Conservation (phyloP, 148 eudicot species). For the Persicaria tinctoria region DNA sequence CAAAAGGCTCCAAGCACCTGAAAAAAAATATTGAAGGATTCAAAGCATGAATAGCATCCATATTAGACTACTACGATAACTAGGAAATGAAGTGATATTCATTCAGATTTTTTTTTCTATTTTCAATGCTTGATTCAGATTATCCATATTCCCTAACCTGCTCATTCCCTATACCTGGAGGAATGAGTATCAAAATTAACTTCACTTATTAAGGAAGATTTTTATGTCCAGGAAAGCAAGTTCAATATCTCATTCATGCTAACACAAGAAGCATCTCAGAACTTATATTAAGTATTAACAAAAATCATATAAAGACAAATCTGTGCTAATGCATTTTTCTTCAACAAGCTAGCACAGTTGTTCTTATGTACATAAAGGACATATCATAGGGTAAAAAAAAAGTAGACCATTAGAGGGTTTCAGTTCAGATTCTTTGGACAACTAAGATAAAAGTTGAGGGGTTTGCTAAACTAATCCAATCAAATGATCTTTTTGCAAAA, state of each 20-base stretch:
- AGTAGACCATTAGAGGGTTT: too few species aligned
- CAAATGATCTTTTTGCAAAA: too few species aligned
- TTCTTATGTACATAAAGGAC: background rate
- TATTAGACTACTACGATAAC: background rate
- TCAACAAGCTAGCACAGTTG: background rate
- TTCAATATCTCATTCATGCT: background rate
- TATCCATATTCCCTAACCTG: background rate
- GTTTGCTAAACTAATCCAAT: too few species aligned
- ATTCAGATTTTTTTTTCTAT: background rate
- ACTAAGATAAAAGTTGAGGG: too few species aligned
- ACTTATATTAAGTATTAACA: background rate
- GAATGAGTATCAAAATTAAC: background rate
- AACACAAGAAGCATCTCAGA: background rate
- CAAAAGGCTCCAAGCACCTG: constrained; percentile 35
- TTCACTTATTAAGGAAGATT: background rate
- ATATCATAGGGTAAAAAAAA: too few species aligned
- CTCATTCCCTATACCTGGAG: background rate
- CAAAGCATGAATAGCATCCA: background rate
- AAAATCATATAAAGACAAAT: background rate
- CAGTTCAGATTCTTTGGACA: too few species aligned
- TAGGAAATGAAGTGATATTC: background rate
- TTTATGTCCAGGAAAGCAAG: background rate
- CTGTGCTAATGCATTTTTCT: background rate
- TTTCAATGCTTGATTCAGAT: background rate
- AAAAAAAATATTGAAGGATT: background rate